Evolutionary conservation across 768 basidiomycete species (phyloP).

Genomic region (Lanmaoa rubissima): DNA sequence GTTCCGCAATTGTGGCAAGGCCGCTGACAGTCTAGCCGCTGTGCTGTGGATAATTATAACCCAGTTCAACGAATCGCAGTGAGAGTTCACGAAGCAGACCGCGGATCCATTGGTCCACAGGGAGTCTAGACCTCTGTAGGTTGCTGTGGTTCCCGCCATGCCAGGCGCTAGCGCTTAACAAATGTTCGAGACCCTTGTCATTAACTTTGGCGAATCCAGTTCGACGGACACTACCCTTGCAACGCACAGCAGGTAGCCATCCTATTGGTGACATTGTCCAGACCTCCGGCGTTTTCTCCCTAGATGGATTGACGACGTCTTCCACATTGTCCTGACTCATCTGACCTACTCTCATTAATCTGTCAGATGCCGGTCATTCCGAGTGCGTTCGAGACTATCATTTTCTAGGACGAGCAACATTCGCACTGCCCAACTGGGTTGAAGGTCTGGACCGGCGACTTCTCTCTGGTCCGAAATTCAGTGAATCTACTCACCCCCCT

Average conservation of each 20-base stretch:
- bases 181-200: constrained; percentile 8
- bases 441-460: constrained; percentile 13
- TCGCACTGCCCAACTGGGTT: not conserved
- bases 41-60: not conserved
- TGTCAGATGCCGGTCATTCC: not conserved
- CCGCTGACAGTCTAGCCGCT: not conserved
- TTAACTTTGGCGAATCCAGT: not conserved
- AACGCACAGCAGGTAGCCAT: constrained; percentile 7
- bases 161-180: not conserved
- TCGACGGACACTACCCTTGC: not conserved
- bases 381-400: constrained; percentile 2
- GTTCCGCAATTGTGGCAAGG: not conserved
- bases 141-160: constrained; percentile 2
- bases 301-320: not conserved
- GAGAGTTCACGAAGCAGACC: not conserved
- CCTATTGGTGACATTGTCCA: constrained; percentile 6
- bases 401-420: not conserved
- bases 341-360: not conserved
- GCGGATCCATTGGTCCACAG: not conserved
- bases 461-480: not conserved
- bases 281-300: not conserved
- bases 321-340: not conserved
- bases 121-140: constrained; percentile 11
- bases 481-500: not conserved
- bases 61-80: not conserved